A percentile compares a stretch with the other conserved stretches of the same genome.
phyloP scores from a whole-genome alignment of 2,329 filamentous ascomycete genomes.

The Cladosporium colombiae region DNA sequence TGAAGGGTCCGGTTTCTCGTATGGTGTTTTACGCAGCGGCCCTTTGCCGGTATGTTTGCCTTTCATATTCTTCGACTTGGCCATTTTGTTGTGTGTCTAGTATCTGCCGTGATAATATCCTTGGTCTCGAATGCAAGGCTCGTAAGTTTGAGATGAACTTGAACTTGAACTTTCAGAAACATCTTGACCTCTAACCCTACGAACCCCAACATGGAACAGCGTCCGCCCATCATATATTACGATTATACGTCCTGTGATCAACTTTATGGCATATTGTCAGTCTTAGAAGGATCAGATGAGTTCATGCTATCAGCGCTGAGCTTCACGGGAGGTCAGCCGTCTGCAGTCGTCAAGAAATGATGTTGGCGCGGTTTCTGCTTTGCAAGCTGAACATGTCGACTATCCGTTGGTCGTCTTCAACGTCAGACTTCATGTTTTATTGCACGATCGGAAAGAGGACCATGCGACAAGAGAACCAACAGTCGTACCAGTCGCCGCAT shows the following conservation, averaged over 20 bases:
- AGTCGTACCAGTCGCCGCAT: neutral
- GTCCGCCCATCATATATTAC: neutral
- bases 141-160: neutral
- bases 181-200: neutral
- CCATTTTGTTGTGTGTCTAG: neutral
- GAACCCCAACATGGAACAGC: neutral
- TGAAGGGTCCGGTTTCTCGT: constrained; percentile 8
- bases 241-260: neutral
- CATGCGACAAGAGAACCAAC: neutral
- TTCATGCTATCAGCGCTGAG: neutral
- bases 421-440: neutral
- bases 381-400: neutral
- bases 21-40: constrained; percentile 7
- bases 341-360: neutral
- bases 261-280: neutral
- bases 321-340: neutral
- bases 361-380: neutral
- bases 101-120: neutral
- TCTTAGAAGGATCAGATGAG: neutral
- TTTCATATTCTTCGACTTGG: constrained; percentile 20
- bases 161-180: neutral
- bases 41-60: constrained; percentile 16
- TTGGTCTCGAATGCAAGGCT: neutral
- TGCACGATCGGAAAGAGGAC: neutral
- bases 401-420: neutral